Base-by-base conservation (phyloP, 768 basidiomycete genomes). In the Lactarius psammicola region DNA sequence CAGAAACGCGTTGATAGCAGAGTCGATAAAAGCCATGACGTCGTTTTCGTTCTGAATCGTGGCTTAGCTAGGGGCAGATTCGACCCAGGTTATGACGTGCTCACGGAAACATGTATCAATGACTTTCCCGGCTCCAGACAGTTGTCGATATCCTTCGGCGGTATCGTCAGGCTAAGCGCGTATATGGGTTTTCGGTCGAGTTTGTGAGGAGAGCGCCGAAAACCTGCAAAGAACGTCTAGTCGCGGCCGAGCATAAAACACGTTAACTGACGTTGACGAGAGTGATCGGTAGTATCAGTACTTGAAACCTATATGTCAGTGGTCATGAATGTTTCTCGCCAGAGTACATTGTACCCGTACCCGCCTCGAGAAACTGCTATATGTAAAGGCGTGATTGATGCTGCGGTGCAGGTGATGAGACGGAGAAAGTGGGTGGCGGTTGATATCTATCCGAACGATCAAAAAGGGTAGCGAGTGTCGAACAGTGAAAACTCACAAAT, bases 181-280 rank as follows among this genome's bases (percentile, higher is more conserved):
- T 91, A 98, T 66, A 94, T 85, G 5, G 94, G 87, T 74, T 85
- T 85, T 75, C 86, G 87, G 72, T 94, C 92, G 28, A 78, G 75
- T 76, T 91, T 94, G 46, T 89, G 85, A 36, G 94, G 90, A 38
- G 94, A 90, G 38, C 89, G 82, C 65, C 90, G 85, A 53, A 72
- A 72, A 58, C 77, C 90, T 91, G 44, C 18, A 46, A 38, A 34
- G 8, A 63, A 42, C 60, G 66, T 56, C 23, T 62, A 15, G 62
- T 63, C 53, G 60, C 71, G 30, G n/a, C 63, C 64, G 68, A 69
- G 62, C 62, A 46, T 30, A 23, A 36, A 49, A 34, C 23, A 31
- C n/a, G 3, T 28, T 46, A 13, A 59, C 66, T 55, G 51, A 67
- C 66, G 40, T 63, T 44, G 60, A 31, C 30, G 38, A 62, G 40